These are phyloP conservation scores for Epichloe baconii DNA, from an alignment of 2,329 filamentous ascomycete genomes.

Conservation along the genomic window DNA sequence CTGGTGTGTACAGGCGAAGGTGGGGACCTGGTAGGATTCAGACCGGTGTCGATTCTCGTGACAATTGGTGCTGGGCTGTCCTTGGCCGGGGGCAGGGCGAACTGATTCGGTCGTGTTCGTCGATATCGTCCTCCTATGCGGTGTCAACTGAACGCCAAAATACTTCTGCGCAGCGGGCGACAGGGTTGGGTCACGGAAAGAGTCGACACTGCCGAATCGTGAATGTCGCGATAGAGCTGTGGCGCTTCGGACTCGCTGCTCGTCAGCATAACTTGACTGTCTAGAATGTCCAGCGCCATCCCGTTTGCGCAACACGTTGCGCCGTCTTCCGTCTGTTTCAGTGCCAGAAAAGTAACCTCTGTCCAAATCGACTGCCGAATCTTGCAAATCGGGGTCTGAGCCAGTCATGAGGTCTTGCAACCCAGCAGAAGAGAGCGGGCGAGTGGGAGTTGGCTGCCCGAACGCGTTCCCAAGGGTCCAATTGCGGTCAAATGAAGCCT, in stretches of 20 bases:
- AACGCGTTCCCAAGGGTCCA: conserved; percentile 50
- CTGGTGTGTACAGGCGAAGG: conserved; percentile 26
- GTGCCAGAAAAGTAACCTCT: conserved; percentile 88
- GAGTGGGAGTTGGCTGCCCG: conserved; percentile 19
- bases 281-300: conserved; percentile 50
- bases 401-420: conserved; percentile 28
- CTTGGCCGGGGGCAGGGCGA: conserved; percentile 39
- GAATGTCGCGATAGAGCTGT: conserved; percentile 60
- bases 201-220: conserved; percentile 67
- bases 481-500: conserved; percentile 56
- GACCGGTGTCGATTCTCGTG: conserved; percentile 42
- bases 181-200: conserved; percentile 46
- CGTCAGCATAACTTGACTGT: conserved; percentile 65
- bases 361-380: conserved; percentile 53
- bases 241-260: conserved; percentile 53
- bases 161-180: conserved; percentile 61
- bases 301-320: conserved; percentile 73
- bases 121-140: conserved; percentile 49
- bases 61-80: conserved; percentile 41
- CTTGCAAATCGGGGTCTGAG: conserved; percentile 28
- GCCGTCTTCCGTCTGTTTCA: conserved; percentile 62
- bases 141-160: conserved; percentile 38
- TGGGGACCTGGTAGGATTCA: conserved; percentile 23
- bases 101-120: conserved; percentile 42
- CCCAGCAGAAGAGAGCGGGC: conserved; percentile 41